phyloP scores from a whole-genome alignment of 176 grass and related monocot genomes.

The Echinochloa phyllopogon region DNA sequence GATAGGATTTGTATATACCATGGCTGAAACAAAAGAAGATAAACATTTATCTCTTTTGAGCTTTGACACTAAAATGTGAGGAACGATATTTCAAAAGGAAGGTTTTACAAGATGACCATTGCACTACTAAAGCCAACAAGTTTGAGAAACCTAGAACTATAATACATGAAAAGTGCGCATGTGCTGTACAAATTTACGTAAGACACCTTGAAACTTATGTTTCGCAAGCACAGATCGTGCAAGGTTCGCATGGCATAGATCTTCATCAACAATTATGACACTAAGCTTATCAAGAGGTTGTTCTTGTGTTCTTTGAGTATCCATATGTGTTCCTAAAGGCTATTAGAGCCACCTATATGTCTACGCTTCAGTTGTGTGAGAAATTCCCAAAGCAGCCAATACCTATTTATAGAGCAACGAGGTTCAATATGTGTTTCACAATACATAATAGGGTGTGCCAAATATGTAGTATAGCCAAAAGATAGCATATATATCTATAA shows the following conservation, averaged over 20 bases:
- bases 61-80: too few species aligned
- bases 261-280: constrained; percentile 35
- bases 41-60: not conserved
- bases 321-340: constrained; percentile 4
- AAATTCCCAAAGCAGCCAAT: too few species aligned
- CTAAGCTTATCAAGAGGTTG: not conserved
- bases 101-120: not conserved
- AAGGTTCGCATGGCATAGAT: not conserved
- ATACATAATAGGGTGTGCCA: too few species aligned
- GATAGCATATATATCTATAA: too few species aligned
- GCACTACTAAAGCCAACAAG: not conserved
- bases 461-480: too few species aligned
- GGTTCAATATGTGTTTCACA: too few species aligned
- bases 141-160: not conserved
- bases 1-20: constrained; percentile 21
- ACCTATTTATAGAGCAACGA: too few species aligned
- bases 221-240: constrained; percentile 1
- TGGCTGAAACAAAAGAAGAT: not conserved
- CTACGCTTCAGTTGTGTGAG: not conserved
- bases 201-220: not conserved
- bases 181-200: not conserved
- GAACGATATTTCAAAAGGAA: not conserved
- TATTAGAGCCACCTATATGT: not conserved
- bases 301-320: not conserved
- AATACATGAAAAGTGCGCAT: not conserved